Evolutionary conservation across 129 eudicot genomes (phyloP).

Genomic region (Lactuca saligna): DNA sequence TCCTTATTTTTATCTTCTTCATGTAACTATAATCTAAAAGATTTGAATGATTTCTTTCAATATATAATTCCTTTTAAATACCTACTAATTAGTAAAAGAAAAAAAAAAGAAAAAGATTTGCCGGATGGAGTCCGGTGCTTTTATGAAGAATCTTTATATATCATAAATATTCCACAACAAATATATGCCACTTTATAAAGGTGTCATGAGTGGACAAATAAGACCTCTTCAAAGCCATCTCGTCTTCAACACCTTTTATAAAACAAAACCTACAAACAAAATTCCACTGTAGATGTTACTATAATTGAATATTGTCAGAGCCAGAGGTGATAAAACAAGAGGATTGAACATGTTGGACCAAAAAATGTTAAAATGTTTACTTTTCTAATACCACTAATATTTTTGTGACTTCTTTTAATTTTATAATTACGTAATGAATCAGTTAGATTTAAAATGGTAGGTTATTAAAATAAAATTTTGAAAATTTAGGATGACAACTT

Average conservation of each 20-base stretch:
- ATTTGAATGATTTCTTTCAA: too few relatives aligned
- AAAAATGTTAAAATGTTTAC: neutral
- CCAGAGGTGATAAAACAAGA: neutral
- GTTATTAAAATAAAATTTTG: too few relatives aligned
- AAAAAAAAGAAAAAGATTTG: too few relatives aligned
- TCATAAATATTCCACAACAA: neutral
- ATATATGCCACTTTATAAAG: neutral
- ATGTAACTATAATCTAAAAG: neutral
- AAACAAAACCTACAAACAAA: neutral
- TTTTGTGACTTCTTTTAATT: too few relatives aligned
- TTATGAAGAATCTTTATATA: too few relatives aligned
- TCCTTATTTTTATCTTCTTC: neutral
- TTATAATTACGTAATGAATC: too few relatives aligned
- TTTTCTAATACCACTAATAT: neutral
- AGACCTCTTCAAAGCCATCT: neutral
- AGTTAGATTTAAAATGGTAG: too few relatives aligned
- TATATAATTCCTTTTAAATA: too few relatives aligned
- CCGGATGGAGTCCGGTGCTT: neutral
- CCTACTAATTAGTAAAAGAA: neutral
- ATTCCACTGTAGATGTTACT: neutral
- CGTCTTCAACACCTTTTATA: neutral
- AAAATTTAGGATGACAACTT: neutral
- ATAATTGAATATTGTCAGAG: neutral
- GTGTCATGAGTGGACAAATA: neutral
- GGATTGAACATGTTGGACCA: neutral